These are phyloP conservation scores for Neofusicoccum sp. DNA, from an alignment of 2,329 filamentous ascomycete genomes.

Conservation along the genomic window DNA sequence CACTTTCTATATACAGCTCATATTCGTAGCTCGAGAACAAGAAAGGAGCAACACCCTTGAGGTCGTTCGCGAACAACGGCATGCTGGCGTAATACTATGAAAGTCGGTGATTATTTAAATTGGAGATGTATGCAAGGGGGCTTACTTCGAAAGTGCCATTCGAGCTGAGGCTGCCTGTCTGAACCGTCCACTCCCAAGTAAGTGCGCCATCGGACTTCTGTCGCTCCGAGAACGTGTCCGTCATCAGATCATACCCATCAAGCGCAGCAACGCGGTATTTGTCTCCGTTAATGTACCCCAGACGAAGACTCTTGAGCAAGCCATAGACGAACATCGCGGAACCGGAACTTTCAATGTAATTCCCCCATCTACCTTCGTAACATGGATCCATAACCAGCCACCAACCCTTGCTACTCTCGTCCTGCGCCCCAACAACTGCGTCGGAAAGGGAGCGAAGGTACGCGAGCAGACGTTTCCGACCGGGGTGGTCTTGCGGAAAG, in stretches of 20 bases:
- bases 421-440: constrained; percentile 48
- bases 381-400: constrained; percentile 59
- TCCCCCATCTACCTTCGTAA: constrained; percentile 50
- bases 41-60: constrained; percentile 45
- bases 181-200: constrained; percentile 55
- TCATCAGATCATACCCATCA: constrained; percentile 49
- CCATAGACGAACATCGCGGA: constrained; percentile 53
- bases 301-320: constrained; percentile 38
- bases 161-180: constrained; percentile 54
- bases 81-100: constrained; percentile 46
- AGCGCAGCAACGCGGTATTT: constrained; percentile 46
- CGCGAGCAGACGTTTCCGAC: constrained; percentile 43
- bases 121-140: neutral
- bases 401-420: constrained; percentile 57
- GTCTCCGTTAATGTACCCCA: constrained; percentile 33
- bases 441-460: constrained; percentile 46
- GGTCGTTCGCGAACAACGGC: constrained; percentile 38
- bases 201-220: constrained; percentile 47
- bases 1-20: constrained; percentile 3
- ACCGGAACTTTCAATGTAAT: constrained; percentile 64
- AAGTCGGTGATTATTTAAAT: neutral
- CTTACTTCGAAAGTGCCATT: constrained; percentile 53
- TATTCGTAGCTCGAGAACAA: constrained; percentile 40
- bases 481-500: constrained; percentile 43
- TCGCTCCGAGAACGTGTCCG: constrained; percentile 52